Percentiles rank a stretch among this genome's conserved stretches.
phyloP scores from a whole-genome alignment of 148 eudicot genomes.

The Camellia granthamiana region DNA sequence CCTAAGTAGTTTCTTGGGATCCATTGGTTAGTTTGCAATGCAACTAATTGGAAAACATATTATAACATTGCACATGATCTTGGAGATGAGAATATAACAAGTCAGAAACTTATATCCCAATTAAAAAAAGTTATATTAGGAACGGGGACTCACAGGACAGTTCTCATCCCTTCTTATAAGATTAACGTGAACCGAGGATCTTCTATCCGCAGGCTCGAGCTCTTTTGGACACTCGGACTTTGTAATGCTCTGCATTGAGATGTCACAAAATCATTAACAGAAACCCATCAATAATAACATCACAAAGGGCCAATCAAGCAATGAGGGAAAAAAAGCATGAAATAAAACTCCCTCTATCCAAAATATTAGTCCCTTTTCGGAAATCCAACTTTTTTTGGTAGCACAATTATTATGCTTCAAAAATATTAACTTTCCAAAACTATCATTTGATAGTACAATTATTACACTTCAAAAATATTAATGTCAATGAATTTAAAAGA shows the following conservation, averaged over 20 bases:
- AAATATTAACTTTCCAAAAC: no score
- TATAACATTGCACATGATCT: background rate
- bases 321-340: background rate
- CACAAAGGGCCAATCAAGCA: background rate
- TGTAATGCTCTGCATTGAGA: constrained; percentile 49
- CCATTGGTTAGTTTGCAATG: background rate
- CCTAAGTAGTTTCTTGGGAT: background rate
- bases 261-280: background rate
- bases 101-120: background rate
- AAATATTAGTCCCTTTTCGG: no score
- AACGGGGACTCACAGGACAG: constrained; percentile 45
- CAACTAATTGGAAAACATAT: background rate
- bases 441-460: no score
- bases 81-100: background rate
- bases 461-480: no score
- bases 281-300: background rate
- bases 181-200: constrained; percentile 54
- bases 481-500: no score
- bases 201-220: constrained; percentile 59
- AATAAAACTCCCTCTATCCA: no score
- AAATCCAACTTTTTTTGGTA: no score
- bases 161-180: constrained; percentile 52
- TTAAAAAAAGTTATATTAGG: constrained; percentile 9
- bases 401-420: no score
- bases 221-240: constrained; percentile 63